Evolutionary conservation across 2,329 filamentous ascomycete genomes (phyloP), one percentile per base, ranked within the genome.

Genomic region (Claviceps purpurea): DNA sequence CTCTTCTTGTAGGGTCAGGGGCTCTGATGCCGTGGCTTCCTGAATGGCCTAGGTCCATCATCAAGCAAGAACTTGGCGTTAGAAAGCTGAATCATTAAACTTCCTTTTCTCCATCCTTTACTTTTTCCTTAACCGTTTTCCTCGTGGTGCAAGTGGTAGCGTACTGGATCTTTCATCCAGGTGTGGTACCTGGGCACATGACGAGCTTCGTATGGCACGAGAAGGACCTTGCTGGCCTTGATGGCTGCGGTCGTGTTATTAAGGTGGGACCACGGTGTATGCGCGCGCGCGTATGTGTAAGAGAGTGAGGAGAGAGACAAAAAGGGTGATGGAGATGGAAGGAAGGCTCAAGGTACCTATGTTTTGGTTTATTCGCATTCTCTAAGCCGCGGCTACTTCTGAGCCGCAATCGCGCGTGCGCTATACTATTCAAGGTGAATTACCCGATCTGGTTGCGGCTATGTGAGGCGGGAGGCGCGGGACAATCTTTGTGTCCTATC

Each of bases 101-200:
- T 18, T 16, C 26, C 6, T 67, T 59, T n/a, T 7, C 10, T 30
- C 20, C 5, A 11, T 34, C 14, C 3, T 34, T 18, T 18, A 7
- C 22, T 10, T 26, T 18, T 41, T 13, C n/a, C 16, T 43, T 16
- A 22, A 22, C 22, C 24, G 4, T 37, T 13, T 18, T 37, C 26
- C 11, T 47, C 16, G 16, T 8, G 2, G 13, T 5, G 10, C n/a
- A 11, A 22, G 38, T 22, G 46, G 2, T 1, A 22, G 18, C 46
- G 42, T 64, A 78, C 85, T 50, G 84, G 76, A 61, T 93, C 84
- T 72, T 90, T 78, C 90, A 97, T 96, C 91, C 91, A 97, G 61
- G 75, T 71, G 64, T 95, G 88, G 65, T 96, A 96, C 40, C 76
- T 82, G 16, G 76, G 75, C 24, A 97, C 91, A 71, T 96, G 91